A percentile compares a stretch with the other conserved stretches of the same genome.
Evolutionary conservation across 371 early-diverging fungal genomes (phyloP).

Genomic region (Zychaea mexicana): DNA sequence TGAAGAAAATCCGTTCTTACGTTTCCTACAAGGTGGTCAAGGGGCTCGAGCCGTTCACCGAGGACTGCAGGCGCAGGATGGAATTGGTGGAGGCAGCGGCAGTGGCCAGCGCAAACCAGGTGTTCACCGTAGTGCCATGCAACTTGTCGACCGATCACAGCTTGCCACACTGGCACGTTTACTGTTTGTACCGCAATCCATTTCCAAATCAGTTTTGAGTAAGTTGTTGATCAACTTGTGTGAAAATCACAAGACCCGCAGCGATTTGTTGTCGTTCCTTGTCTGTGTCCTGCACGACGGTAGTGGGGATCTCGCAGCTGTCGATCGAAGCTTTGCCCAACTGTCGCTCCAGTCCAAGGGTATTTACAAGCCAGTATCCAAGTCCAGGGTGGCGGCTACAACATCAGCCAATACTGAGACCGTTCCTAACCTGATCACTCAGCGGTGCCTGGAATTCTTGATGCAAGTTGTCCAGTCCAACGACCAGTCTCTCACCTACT

Average conservation of each 20-base stretch:
- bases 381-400: conserved; percentile 25
- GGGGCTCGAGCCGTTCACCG: not conserved
- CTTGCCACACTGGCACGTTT: conserved; percentile 84
- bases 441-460: conserved; percentile 86
- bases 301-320: conserved; percentile 73
- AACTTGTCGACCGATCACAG: conserved; percentile 82
- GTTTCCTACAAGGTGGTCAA: not conserved
- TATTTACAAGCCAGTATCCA: conserved; percentile 31
- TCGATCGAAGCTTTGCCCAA: conserved; percentile 80
- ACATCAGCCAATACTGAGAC: conserved; percentile 43
- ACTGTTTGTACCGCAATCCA: conserved; percentile 80
- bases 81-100: not conserved
- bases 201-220: conserved; percentile 70
- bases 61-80: not conserved
- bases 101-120: conserved; percentile 3
- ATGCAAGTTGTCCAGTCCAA: conserved; percentile 72
- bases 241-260: conserved; percentile 86
- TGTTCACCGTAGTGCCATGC: conserved; percentile 65
- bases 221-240: conserved; percentile 83
- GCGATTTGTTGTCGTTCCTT: conserved; percentile 84
- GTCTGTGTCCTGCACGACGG: conserved; percentile 88
- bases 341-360: conserved; percentile 63
- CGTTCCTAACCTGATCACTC: conserved; percentile 84
- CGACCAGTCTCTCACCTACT: conserved; percentile 67
- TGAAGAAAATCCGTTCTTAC: conserved; percentile 14